These are phyloP conservation scores for Avicennia marina DNA, from an alignment of 257 asterid species.

Conservation along the genomic window DNA sequence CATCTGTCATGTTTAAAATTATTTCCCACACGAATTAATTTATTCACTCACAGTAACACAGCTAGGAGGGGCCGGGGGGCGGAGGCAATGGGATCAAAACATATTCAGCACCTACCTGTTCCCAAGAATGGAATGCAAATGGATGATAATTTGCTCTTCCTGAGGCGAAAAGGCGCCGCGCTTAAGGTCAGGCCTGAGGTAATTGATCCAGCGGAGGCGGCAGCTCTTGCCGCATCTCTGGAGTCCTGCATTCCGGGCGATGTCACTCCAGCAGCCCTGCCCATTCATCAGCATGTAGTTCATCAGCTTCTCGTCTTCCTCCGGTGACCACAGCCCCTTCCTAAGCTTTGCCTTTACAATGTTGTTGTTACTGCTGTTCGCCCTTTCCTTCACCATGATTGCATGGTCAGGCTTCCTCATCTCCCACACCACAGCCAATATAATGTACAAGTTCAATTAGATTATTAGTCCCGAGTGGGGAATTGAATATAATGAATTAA, in stretches of 20 bases:
- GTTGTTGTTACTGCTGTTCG: not conserved
- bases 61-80: too few species aligned
- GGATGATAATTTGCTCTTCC: constrained; percentile 71
- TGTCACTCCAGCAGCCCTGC: constrained; percentile 90
- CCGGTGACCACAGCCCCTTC: constrained; percentile 85
- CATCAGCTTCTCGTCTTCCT: constrained; percentile 81
- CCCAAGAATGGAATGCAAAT: constrained; percentile 84
- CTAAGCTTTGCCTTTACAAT: constrained; percentile 37
- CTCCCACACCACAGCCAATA: too few species aligned
- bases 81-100: too few species aligned
- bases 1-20: too few species aligned
- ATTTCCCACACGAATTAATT: too few species aligned
- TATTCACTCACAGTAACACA: too few species aligned
- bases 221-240: constrained; percentile 85
- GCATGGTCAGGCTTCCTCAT: constrained; percentile 36
- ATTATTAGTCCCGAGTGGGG: too few species aligned
- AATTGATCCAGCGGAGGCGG: constrained; percentile 76
- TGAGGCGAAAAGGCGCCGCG: constrained; percentile 81
- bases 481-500: too few species aligned
- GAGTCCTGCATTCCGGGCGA: constrained; percentile 73
- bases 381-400: constrained; percentile 19
- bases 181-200: constrained; percentile 79
- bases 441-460: too few species aligned
- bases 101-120: constrained; percentile 39
- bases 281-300: constrained; percentile 70